These are phyloP conservation scores for Russula emetica DNA, from an alignment of 768 basidiomycete species.

Conservation along the genomic window DNA sequence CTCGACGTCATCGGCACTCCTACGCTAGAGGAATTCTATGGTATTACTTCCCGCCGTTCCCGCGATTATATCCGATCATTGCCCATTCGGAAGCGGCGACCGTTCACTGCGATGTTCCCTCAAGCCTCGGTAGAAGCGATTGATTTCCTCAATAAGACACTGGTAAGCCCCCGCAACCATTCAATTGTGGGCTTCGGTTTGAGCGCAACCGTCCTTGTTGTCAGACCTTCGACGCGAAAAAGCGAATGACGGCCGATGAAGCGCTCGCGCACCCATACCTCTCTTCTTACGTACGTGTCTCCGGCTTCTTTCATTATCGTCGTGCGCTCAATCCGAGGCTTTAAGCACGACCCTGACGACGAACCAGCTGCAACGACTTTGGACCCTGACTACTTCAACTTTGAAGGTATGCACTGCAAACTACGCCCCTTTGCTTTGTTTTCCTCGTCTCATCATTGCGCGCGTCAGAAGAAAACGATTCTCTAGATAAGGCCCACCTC, in stretches of 20 bases:
- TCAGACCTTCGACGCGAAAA: slow-evolving; percentile 84
- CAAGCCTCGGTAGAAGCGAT: slow-evolving; percentile 68
- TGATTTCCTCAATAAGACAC: slow-evolving; percentile 66
- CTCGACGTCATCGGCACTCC: slow-evolving; percentile 88
- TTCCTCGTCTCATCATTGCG: slow-evolving; percentile 13
- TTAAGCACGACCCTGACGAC: slow-evolving; percentile 81
- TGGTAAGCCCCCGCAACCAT: slow-evolving; percentile 40
- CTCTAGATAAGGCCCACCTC: slow-evolving; percentile 70
- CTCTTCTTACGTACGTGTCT: slow-evolving; percentile 57
- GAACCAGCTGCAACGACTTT: slow-evolving; percentile 80
- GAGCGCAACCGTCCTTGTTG: not conserved
- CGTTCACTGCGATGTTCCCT: slow-evolving; percentile 72
- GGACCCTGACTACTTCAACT: slow-evolving; percentile 84
- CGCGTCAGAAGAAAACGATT: slow-evolving; percentile 58
- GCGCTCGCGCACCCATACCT: slow-evolving; percentile 82
- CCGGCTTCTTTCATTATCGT: not conserved
- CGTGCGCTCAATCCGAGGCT: slow-evolving; percentile 10
- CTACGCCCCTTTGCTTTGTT: not conserved
- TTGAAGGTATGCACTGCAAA: slow-evolving; percentile 57
- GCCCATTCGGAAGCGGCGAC: slow-evolving; percentile 71
- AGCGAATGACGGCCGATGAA: slow-evolving; percentile 76
- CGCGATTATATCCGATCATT: slow-evolving; percentile 85
- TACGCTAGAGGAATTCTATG: slow-evolving; percentile 85
- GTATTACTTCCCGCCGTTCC: slow-evolving; percentile 79
- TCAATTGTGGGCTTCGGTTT: not conserved